These are phyloP conservation scores for Polyporus arcularius DNA, from an alignment of 768 basidiomycete species.

Conservation along the genomic window DNA sequence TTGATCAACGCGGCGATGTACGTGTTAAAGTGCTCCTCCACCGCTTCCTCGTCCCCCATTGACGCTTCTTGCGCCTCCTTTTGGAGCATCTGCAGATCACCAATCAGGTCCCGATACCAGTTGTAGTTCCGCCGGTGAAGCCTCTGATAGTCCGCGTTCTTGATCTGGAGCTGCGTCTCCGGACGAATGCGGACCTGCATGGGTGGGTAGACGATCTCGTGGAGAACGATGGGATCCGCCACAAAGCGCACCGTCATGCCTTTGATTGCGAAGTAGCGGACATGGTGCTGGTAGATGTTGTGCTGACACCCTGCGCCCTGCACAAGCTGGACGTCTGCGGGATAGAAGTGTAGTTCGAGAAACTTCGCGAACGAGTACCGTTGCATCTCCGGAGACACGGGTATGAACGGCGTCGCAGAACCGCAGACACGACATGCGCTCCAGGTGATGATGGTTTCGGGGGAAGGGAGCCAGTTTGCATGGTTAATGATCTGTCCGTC, in stretches of 20 bases:
- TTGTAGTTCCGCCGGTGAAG: constrained; percentile 67
- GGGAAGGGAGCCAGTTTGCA: constrained; percentile 47
- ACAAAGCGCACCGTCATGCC: constrained; percentile 89
- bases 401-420: constrained; percentile 83
- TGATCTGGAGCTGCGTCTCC: constrained; percentile 85
- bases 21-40: constrained; percentile 59
- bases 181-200: constrained; percentile 83
- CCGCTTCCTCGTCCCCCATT: constrained; percentile 69
- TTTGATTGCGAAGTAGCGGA: constrained; percentile 84
- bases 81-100: constrained; percentile 74
- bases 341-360: constrained; percentile 95
- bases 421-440: constrained; percentile 81
- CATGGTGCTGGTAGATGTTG: constrained; percentile 91
- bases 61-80: constrained; percentile 82
- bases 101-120: constrained; percentile 77
- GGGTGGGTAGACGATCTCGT: constrained; percentile 89
- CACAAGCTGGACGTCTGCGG: constrained; percentile 80
- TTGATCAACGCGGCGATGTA: constrained; percentile 68
- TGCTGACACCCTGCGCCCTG: constrained; percentile 90
- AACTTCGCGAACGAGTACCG: constrained; percentile 95
- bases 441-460: constrained; percentile 88
- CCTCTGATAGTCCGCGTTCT: constrained; percentile 86
- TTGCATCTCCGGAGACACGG: constrained; percentile 89
- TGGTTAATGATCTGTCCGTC: constrained; percentile 71
- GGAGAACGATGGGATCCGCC: constrained; percentile 76